These are phyloP conservation scores for Raphanus raphanistrum DNA, from an alignment of 345 rosid genomes.

Conservation along the genomic window DNA sequence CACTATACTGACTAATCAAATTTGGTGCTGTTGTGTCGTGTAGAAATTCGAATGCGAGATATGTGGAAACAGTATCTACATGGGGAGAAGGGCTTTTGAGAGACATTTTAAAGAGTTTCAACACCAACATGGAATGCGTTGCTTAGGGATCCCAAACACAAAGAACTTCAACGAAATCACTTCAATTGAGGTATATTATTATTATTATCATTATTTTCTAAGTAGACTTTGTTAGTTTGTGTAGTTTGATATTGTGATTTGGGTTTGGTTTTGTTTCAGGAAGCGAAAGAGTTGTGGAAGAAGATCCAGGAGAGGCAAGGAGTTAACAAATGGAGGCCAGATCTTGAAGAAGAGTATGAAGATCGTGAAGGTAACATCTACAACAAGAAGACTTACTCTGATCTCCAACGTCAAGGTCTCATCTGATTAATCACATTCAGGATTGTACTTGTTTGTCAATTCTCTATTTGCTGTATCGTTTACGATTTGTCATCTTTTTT, in stretches of 20 bases:
- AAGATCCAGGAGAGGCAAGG: conserved; percentile 87
- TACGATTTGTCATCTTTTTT: not conserved
- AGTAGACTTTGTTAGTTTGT: not conserved
- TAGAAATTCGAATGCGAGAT: conserved; percentile 97
- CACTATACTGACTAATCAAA: not conserved
- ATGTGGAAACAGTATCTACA: conserved; percentile 91
- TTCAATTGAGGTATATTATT: conserved; percentile 61
- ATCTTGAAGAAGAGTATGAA: conserved; percentile 99
- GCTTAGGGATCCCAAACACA: conserved; percentile 97
- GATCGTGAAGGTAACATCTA: conserved; percentile 97
- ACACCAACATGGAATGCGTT: conserved; percentile 99
- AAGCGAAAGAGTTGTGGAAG: conserved; percentile 95
- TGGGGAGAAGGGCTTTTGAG: conserved; percentile 99
- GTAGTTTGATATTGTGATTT: conserved; percentile 6
- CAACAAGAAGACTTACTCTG: conserved; percentile 95
- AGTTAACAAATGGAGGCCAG: conserved; percentile 94
- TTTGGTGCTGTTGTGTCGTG: not conserved
- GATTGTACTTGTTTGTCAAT: not conserved
- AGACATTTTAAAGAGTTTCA: conserved; percentile 97
- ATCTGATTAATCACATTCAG: conserved; percentile 43
- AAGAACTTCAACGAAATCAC: conserved; percentile 98
- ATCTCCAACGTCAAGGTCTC: conserved; percentile 97
- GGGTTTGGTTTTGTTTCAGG: conserved; percentile 47
- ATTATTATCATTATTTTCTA: not conserved
- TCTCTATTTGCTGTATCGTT: not conserved